phyloP scores from a whole-genome alignment of 306 rosid species.

The Acacia crassicarpa region DNA sequence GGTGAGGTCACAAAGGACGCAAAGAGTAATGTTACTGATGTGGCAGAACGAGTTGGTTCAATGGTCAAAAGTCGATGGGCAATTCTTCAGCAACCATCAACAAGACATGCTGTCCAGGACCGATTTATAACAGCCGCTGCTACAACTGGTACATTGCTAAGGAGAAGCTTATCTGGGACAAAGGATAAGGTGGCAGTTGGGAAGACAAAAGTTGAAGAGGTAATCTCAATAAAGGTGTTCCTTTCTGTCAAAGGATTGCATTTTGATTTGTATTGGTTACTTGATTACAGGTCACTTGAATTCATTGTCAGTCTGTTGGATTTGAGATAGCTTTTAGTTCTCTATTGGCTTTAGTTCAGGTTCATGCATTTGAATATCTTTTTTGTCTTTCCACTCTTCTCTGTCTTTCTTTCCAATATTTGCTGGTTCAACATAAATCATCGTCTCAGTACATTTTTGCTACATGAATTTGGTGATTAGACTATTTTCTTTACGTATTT shows the following conservation, averaged over 20 bases:
- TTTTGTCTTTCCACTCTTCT: background rate
- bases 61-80: conserved; percentile 88
- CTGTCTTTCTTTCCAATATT: conserved; percentile 1
- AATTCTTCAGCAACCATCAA: conserved; percentile 81
- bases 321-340: conserved; percentile 9
- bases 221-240: conserved; percentile 28
- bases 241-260: conserved; percentile 9
- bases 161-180: conserved; percentile 76
- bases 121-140: conserved; percentile 89
- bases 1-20: conserved; percentile 93
- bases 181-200: conserved; percentile 89
- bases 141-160: conserved; percentile 74
- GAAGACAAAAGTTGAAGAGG: conserved; percentile 95
- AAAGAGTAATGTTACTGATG: conserved; percentile 73
- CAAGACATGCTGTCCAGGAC: conserved; percentile 90
- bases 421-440: background rate
- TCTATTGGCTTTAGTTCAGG: background rate
- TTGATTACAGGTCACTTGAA: background rate
- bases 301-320: conserved; percentile 1
- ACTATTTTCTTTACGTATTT: background rate
- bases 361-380: background rate
- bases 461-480: conserved; percentile 12
- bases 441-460: conserved; percentile 6
- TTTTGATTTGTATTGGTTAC: conserved; percentile 18
- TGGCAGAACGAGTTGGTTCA: conserved; percentile 75